Base-by-base conservation (phyloP, 129 eudicot species). In the Centaurea solstitialis region DNA sequence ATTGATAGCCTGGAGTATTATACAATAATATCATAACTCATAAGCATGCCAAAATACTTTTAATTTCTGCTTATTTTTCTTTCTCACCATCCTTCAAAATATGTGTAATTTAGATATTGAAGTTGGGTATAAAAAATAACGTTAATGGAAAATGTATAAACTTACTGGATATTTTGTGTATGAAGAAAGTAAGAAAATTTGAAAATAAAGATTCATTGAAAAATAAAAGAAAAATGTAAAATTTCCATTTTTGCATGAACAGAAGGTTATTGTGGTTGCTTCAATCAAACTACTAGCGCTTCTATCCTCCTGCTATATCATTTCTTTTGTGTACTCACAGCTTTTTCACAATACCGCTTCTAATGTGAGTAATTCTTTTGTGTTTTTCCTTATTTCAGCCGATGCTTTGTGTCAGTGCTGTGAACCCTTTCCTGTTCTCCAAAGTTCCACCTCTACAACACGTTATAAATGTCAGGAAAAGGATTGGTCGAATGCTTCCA, bases 341-440 rank as follows among this genome's bases (percentile, higher is more conserved):
- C 20, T n/a, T 21, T 62, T 20, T 50, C 21, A n/a, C 7, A 70
- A 4, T 62, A n/a, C 33, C 3, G 4, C 61, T 79, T 68, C 45
- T 18, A 41, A 70, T 73, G 45, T 26, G 57, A n/a, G 35, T 79
- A 39, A 39, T 79, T 68, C 18, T 79, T 30, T 73, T 18, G n/a
- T 78, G 28, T 37, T 72, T 20, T 33, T 53, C n/a, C 24, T 17
- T 74, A 18, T 83, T 83, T 84, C 97, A 95, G 99, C 99, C 99
- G 47, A 93, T 95, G 99, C 97, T 95, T 50, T 95, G 99, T 87
- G 99, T 95, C 64, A 88, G 97, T 50, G 99, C 99, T 39, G 94
- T 91, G 30, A 95, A 95, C 76, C 98, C 99, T 5, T 86, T 83
- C 65, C 89, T 95, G 45, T 88, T 92, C 81, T 81, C 99, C 22